A percentile compares a stretch with the other conserved stretches of the same genome.
Evolutionary conservation across 2,329 filamentous ascomycete species (phyloP).

Genomic region (Cladorrhinum sp.): DNA sequence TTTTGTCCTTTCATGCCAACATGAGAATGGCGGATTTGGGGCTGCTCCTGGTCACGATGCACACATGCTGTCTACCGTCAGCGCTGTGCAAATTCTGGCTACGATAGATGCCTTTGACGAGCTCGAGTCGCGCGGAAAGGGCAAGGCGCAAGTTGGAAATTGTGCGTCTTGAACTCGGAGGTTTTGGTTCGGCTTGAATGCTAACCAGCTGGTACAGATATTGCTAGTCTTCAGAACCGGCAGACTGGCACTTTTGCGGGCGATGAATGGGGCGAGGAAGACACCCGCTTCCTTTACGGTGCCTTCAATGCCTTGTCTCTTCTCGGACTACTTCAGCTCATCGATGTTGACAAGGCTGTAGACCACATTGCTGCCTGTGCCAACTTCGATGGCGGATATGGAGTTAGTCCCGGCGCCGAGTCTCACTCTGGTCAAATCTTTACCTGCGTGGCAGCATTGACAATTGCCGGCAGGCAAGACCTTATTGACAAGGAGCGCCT

Average conservation of each 20-base stretch:
- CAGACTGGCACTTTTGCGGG: conserved; percentile 85
- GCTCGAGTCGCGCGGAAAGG: conserved; percentile 68
- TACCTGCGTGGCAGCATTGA: conserved; percentile 83
- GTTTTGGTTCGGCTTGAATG: neutral
- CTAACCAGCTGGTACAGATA: conserved; percentile 49
- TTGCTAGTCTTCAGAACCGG: conserved; percentile 76
- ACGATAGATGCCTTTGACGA: conserved; percentile 81
- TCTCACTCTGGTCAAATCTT: conserved; percentile 95
- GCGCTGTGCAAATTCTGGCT: conserved; percentile 88
- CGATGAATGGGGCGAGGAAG: conserved; percentile 94
- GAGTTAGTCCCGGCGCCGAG: conserved; percentile 83
- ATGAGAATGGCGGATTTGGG: conserved; percentile 85
- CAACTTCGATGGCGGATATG: conserved; percentile 95
- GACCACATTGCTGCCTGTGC: conserved; percentile 75
- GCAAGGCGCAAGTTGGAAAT: conserved; percentile 69
- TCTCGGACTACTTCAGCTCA: conserved; percentile 66
- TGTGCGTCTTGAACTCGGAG: conserved; percentile 57
- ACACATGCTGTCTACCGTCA: conserved; percentile 94
- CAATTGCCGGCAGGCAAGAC: conserved; percentile 79
- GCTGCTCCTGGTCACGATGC: conserved; percentile 92
- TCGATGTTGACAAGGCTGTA: conserved; percentile 79
- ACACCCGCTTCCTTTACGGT: conserved; percentile 91
- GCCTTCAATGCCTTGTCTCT: conserved; percentile 88
- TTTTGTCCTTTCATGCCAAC: conserved; percentile 94
- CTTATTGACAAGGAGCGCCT: conserved; percentile 78